A percentile compares a stretch with the other conserved stretches of the same genome.
Evolutionary conservation across 1,139 yeast genomes (phyloP).

Genomic region (Debaryomycetaceae sp.): DNA sequence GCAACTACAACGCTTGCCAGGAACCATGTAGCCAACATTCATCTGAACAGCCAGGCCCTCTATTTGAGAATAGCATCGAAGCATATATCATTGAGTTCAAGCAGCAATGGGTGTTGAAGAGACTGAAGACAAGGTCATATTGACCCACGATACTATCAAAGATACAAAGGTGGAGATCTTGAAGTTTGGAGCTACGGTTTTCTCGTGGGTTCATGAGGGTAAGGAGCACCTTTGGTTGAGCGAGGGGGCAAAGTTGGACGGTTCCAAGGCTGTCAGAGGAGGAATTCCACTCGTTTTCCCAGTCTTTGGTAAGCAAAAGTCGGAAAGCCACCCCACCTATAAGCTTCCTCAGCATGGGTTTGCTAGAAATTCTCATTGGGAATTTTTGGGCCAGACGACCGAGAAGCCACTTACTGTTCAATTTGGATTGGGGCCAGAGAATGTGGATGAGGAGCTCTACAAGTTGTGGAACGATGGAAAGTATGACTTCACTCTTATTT

Average conservation of each 20-base stretch:
- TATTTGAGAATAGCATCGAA: too few species aligned
- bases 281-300: constrained; percentile 97
- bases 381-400: constrained; percentile 78
- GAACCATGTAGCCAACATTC: too few species aligned
- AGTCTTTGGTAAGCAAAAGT: constrained; percentile 72
- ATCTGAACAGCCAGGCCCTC: too few species aligned
- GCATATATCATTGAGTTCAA: too few species aligned
- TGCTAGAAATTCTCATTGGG: constrained; percentile 89
- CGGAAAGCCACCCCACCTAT: constrained; percentile 32
- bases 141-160: constrained; percentile 54
- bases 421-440: constrained; percentile 85
- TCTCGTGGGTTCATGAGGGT: constrained; percentile 71
- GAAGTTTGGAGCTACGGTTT: constrained; percentile 84
- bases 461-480: constrained; percentile 46
- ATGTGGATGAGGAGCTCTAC: constrained; percentile 64
- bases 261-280: constrained; percentile 91
- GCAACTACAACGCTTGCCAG: too few species aligned
- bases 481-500: constrained; percentile 71
- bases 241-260: constrained; percentile 78
- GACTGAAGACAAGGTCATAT: constrained; percentile 56
- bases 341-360: constrained; percentile 92
- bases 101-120: constrained; percentile 56
- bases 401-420: constrained; percentile 63
- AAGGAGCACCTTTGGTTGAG: constrained; percentile 67
- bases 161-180: constrained; percentile 61